A percentile compares a stretch with the other conserved stretches of the same genome.
These are phyloP conservation scores for Russula foetens DNA, from an alignment of 768 basidiomycete genomes.

Conservation along the genomic window DNA sequence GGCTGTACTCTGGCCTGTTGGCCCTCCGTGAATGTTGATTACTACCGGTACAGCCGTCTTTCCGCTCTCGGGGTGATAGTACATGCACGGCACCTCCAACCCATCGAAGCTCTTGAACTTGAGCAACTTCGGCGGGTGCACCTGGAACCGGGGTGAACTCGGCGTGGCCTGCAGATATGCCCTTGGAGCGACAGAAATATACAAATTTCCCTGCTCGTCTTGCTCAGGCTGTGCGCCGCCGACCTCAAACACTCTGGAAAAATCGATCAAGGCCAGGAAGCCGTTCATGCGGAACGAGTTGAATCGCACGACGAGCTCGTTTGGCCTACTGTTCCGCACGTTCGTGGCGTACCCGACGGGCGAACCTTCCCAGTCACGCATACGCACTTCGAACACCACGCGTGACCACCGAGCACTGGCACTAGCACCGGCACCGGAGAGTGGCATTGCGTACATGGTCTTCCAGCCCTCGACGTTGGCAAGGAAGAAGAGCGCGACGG, in stretches of 20 bases:
- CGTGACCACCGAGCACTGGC: not conserved
- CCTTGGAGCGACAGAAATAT: constrained; percentile 25
- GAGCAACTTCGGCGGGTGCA: constrained; percentile 29
- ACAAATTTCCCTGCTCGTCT: constrained; percentile 24
- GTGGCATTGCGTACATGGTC: constrained; percentile 24
- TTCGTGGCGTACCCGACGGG: constrained; percentile 28
- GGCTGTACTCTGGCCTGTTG: constrained; percentile 31
- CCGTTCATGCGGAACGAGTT: constrained; percentile 27
- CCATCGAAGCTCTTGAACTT: constrained; percentile 36
- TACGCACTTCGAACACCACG: constrained; percentile 16
- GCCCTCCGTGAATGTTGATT: constrained; percentile 36
- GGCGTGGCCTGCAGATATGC: constrained; percentile 31
- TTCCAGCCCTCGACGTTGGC: constrained; percentile 34
- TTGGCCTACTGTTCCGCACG: constrained; percentile 28
- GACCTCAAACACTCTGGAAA: constrained; percentile 22
- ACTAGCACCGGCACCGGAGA: not conserved
- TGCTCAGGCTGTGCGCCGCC: constrained; percentile 2
- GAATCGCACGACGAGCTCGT: constrained; percentile 28
- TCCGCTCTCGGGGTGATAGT: constrained; percentile 32
- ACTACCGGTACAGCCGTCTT: constrained; percentile 28
- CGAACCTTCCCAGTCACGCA: constrained; percentile 20
- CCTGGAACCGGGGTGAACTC: constrained; percentile 22
- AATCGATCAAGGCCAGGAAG: constrained; percentile 28
- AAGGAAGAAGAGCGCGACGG: constrained; percentile 24
- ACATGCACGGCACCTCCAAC: constrained; percentile 34